Base-by-base conservation (phyloP, 495 filamentous ascomycete genomes). In the Jackrogersella minutella region DNA sequence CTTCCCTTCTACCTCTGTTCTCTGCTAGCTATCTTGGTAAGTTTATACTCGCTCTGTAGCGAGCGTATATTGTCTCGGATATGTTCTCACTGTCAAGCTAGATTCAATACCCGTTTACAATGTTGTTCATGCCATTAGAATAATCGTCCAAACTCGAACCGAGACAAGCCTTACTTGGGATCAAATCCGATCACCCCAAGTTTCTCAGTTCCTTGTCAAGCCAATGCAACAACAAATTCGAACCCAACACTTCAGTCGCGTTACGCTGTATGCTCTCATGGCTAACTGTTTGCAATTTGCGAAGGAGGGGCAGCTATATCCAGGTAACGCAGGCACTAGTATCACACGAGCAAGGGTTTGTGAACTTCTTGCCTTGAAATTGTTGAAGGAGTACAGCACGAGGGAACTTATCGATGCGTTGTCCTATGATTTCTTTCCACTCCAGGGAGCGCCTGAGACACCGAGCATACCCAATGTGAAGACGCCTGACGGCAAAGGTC, bases 111-210 rank as follows among this genome's bases (percentile, higher is more conserved):
- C 94, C 0, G 88, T 97, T 53, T 97, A 97, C 81, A 91, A 90
- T 70, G 84, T 95, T 63, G 95, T 92, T 36, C 93, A 97, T 79
- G 85, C 90, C 10, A 93, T 97, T 50, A 91, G 93, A 56, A 85
- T 91, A 16, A 79, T 97, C 39, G 88, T 98, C 43, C 82, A 90
- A 50, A 82, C 90, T 17, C 85, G 90, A 74, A 94, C 91, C 76
- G 93, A 98, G 76, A 97, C 93, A 3, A 93, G 91, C 0, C 77
- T 98, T 51, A 88, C 91, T n/a, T 98, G 93, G 93, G 93, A 97
- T 61, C 94, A 98, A 76, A 80, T 98, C 62, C 86, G 93, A 49
- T 96, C 93, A 8, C 94, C 93, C 5, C 94, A 98, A 73, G 90
- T 98, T 31, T 97, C 92, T 13, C 93, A 96, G 75, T 98, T 98